These are phyloP conservation scores for Protomyces gravidus DNA, from an alignment of 1,139 yeast genomes.

Conservation along the genomic window DNA sequence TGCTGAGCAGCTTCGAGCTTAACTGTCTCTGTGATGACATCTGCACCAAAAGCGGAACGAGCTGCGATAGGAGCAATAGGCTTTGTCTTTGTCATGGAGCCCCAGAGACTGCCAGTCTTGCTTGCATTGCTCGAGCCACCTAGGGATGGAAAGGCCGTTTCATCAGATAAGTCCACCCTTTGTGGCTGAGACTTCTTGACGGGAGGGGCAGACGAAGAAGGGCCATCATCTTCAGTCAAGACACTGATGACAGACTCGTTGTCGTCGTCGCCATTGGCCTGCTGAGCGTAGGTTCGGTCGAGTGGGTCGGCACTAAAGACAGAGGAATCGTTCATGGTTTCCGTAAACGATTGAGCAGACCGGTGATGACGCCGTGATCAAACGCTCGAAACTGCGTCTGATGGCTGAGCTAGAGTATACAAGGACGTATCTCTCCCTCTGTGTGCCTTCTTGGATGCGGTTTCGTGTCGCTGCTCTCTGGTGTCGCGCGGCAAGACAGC, in stretches of 20 bases:
- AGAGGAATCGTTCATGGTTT: not conserved
- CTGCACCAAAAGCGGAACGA: constrained; percentile 2
- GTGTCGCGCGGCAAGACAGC: no score
- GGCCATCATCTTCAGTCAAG: not conserved
- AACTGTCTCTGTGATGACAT: constrained; percentile 19
- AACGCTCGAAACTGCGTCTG: constrained; percentile 3
- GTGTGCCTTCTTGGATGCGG: no score
- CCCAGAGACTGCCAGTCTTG: constrained; percentile 18
- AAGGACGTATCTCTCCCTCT: no score
- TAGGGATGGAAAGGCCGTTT: constrained; percentile 21
- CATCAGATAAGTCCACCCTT: constrained; percentile 12
- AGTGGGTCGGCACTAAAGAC: not conserved
- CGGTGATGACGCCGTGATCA: no score
- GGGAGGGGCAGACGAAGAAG: not conserved
- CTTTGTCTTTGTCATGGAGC: not conserved
- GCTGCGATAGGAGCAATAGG: not conserved
- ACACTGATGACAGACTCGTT: not conserved
- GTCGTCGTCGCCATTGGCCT: not conserved
- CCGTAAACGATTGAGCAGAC: no score
- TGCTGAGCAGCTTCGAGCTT: constrained; percentile 29
- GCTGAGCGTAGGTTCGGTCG: not conserved
- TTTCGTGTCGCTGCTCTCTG: no score
- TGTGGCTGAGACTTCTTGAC: not conserved
- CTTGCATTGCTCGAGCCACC: constrained; percentile 3
- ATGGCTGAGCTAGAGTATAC: not conserved